Conservation (phyloP, 208 protist species). For the Trypanosoma cruzi region DNA sequence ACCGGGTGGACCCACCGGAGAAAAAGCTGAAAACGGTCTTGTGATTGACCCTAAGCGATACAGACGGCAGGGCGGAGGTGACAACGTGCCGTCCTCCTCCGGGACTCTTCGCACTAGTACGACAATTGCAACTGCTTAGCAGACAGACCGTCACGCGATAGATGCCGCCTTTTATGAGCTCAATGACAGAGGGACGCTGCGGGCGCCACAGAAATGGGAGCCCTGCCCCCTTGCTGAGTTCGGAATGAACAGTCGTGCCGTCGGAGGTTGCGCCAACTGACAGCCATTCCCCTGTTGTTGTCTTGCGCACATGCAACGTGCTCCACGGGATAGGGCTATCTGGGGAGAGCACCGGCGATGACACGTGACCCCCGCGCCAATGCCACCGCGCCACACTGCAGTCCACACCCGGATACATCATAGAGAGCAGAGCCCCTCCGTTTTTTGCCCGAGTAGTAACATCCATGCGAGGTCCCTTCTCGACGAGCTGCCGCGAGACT, state of each 20-base stretch:
- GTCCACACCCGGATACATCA: constrained; percentile 6
- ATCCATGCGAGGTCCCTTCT: not conserved
- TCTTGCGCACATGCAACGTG: constrained; percentile 38
- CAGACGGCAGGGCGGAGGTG: constrained; percentile 2
- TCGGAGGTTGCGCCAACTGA: constrained; percentile 11
- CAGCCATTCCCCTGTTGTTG: constrained; percentile 49
- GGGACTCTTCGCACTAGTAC: not conserved
- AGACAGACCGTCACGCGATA: constrained; percentile 49
- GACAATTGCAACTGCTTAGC: constrained; percentile 15
- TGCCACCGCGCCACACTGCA: constrained; percentile 24
- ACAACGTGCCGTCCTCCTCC: not conserved
- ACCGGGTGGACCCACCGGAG: constrained; percentile 16
- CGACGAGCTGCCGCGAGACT: not conserved
- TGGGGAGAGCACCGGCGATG: not conserved
- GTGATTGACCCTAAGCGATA: constrained; percentile 13
- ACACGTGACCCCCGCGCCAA: constrained; percentile 15
- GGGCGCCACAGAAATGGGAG: constrained; percentile 20
- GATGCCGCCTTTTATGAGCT: constrained; percentile 32
- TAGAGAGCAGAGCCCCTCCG: not conserved
- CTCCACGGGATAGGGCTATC: constrained; percentile 37
- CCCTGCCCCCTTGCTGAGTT: not conserved
- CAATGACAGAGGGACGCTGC: constrained; percentile 13
- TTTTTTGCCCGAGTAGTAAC: not conserved
- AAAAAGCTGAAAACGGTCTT: constrained; percentile 24
- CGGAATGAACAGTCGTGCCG: not conserved